Percentiles rank a stretch among this genome's conserved stretches.
Conservation (phyloP, 768 basidiomycete genomes). For the Termitomyces sp. region DNA sequence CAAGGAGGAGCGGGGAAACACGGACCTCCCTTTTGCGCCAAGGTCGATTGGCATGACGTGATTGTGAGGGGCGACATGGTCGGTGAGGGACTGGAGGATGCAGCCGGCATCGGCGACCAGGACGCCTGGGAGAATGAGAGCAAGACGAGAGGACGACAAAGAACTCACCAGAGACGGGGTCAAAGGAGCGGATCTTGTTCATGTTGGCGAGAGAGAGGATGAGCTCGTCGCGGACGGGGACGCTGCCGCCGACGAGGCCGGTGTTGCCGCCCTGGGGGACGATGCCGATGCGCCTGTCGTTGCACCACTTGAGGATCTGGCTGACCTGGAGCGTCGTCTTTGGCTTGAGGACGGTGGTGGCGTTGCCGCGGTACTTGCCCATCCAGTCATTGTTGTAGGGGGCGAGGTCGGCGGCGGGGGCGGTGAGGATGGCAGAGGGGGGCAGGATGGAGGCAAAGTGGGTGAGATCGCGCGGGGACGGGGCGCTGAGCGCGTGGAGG, state of each 20-base stretch:
- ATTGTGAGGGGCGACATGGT: conserved; percentile 79
- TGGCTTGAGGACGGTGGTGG: conserved; percentile 85
- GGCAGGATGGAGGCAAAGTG: conserved; percentile 67
- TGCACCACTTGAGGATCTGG: conserved; percentile 83
- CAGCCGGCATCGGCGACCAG: conserved; percentile 93
- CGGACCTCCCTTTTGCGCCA: conserved; percentile 92
- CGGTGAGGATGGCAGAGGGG: conserved; percentile 55
- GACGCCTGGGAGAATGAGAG: too few species aligned
- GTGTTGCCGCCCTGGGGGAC: conserved; percentile 99
- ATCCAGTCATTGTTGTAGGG: conserved; percentile 93
- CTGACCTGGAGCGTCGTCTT: conserved; percentile 85
- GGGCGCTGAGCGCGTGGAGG: conserved; percentile 1
- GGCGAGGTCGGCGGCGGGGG: conserved; percentile 58
- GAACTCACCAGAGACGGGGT: conserved; percentile 72
- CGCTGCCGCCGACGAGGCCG: conserved; percentile 92
- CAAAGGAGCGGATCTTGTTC: conserved; percentile 76
- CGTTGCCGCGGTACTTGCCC: conserved; percentile 85
- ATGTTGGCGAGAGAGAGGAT: conserved; percentile 81
- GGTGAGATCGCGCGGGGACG: conserved; percentile 41
- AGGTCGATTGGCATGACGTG: conserved; percentile 97
- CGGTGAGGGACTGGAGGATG: conserved; percentile 82
- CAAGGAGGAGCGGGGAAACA: background rate
- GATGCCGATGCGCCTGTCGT: conserved; percentile 73
- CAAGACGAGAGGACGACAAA: too few species aligned
- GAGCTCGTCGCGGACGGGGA: conserved; percentile 84